Evolutionary conservation across 495 filamentous ascomycete genomes (phyloP), one percentile per base, ranked within the genome.

Genomic region (Sordaria brevicollis): DNA sequence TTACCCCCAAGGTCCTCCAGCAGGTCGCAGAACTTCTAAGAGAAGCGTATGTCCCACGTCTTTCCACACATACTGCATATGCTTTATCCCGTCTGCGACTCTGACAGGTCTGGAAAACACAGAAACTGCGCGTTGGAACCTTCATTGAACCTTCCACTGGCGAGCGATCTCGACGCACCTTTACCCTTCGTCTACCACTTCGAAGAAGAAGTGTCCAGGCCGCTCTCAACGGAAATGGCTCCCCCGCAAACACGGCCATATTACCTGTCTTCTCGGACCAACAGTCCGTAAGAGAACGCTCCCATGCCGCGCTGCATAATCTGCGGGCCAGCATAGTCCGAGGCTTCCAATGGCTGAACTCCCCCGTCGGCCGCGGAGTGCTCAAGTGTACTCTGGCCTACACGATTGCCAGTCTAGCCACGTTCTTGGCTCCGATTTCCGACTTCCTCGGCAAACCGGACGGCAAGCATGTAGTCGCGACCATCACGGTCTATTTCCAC

Each of bases 311-410:
- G 65, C 74, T 72, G 66, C 75, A 79, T 13, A 77, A 74, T 39
- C 54, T 77, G 68, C 67, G 67, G n/a, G 67, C 75, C 19, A 65
- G 66, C 3, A 67, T 65, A 21, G 67, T 69, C 39, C 74, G 75
- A 21, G 39, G 83, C 15, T 75, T 80, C 74, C 57, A 70, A 71
- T 86, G 84, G 84, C 71, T 83, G 11, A 70, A 83, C 67, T 82
- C 84, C 3, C 82, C 83, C 5, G 80, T 87, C 9, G 93, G 91
- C 7, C 88, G 88, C 69, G 90, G 89, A 36, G 90, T 96, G 69
- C 81, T 97, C 71, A 99, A 99, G 79, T 98, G 93, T 83, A 93
- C 93, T 65, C 80, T 99, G 67, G 95, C 94, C 9, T 99, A 98
- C 81, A 81, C 96, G 6, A 77, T 98, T 21, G 95, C 91, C 10